Evolutionary conservation across 2,329 filamentous ascomycete genomes (phyloP), one percentile per base, ranked within the genome.

Genomic region (Alternaria solani): DNA sequence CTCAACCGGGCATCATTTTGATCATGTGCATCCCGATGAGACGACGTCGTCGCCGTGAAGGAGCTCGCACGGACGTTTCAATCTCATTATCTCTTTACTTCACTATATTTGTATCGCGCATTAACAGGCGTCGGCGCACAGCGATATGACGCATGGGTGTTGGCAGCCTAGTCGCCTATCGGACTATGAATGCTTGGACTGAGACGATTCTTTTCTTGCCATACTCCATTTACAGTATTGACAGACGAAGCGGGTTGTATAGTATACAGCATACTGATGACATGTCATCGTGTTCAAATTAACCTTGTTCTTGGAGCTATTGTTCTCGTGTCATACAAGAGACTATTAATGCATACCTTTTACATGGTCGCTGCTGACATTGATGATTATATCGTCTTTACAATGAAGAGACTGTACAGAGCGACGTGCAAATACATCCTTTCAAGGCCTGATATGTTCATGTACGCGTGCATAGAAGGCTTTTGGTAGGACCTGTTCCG

Each of bases 401-500:
- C 23, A 8, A 25, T 32, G 71, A 73, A 41, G 84, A 23, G 30
- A 48, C 3, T 7, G 30, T 9, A n/a, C 3, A 23, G 6, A 34
- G 34, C 30, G 12, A 16, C 9, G 32, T 14, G 7, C 16, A n/a
- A 1, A 36, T 12, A 18, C n/a, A 23, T 34, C 46, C 18, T 9
- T n/a, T 3, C 20, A 18, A 28, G 18, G 16, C 23, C 14, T 3
- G 30, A 48, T 34, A 20, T 34, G 12, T 48, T 47, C 44, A 28
- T 48, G 46, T 28, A 16, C 12, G 30, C 18, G 36, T 39, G n/a
- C n/a, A 18, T n/a, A n/a, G 34, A n/a, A 36, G 32, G 30, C 34
- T 38, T 5, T n/a, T n/a, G 14, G 16, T 20, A 26, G 4, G 46
- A 23, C 28, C 28, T 56, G 36, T 28, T 55, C 44, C 32, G 57